Conservation (phyloP, 768 basidiomycete genomes). For the Mycena capillaripes region DNA sequence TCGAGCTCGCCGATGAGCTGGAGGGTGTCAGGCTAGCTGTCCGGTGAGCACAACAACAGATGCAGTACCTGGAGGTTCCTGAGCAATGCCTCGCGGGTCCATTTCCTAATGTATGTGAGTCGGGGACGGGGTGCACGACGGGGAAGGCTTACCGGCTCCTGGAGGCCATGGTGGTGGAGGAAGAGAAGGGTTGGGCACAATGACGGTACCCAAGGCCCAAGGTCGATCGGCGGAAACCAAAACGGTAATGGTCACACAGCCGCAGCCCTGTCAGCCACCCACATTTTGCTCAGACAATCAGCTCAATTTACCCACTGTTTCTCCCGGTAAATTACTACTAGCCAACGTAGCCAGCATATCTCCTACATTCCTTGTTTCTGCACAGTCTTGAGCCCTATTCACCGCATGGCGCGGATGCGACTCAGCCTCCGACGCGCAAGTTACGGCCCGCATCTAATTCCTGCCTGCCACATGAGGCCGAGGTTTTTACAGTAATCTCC, state of each 20-base stretch:
- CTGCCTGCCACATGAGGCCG: neutral
- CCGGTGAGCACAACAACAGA: constrained; percentile 7
- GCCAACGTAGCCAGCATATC: neutral
- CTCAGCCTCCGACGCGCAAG: neutral
- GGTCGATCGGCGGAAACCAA: neutral
- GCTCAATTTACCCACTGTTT: neutral
- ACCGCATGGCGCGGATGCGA: neutral
- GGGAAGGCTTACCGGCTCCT: constrained; percentile 49
- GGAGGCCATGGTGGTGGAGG: constrained; percentile 39
- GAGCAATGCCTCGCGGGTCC: constrained; percentile 65
- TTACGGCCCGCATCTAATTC: neutral
- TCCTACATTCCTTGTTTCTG: too few relatives aligned
- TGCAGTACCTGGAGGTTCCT: constrained; percentile 59
- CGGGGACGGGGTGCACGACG: constrained; percentile 32
- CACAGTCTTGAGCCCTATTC: too few relatives aligned
- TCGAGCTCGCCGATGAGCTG: constrained; percentile 60
- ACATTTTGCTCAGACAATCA: too few relatives aligned
- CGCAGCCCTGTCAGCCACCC: neutral
- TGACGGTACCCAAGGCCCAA: neutral
- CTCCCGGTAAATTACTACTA: neutral
- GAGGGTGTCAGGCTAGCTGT: constrained; percentile 23
- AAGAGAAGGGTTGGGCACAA: constrained; percentile 22
- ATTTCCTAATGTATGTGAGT: constrained; percentile 53
- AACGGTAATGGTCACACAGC: neutral
- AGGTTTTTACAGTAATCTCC: neutral